phyloP scores from a whole-genome alignment of 116 monocot genomes.

The Iris pallida region DNA sequence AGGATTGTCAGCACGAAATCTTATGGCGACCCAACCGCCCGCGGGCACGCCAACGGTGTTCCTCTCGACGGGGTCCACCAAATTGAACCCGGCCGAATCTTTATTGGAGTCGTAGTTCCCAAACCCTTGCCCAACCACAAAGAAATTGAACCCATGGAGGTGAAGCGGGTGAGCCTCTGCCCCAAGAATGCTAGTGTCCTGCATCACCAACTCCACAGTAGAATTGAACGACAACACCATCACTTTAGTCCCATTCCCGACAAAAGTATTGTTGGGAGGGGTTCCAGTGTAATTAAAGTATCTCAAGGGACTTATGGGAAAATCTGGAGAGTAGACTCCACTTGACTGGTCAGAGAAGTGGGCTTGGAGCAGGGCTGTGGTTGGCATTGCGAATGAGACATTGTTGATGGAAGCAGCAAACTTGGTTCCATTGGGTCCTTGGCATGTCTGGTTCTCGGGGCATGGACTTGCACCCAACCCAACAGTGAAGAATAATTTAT shows the following conservation, averaged over 20 bases:
- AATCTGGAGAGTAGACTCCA: constrained; percentile 21
- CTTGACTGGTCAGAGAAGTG: constrained; percentile 17
- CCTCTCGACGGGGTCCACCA: constrained; percentile 31
- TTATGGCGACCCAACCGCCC: constrained; percentile 32
- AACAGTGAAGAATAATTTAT: constrained; percentile 21
- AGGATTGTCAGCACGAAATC: constrained; percentile 38
- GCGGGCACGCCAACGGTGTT: constrained; percentile 29
- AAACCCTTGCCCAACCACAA: constrained; percentile 24
- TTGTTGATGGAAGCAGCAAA: constrained; percentile 34
- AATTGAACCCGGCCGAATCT: constrained; percentile 27
- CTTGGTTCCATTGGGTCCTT: constrained; percentile 29
- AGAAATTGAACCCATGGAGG: constrained; percentile 35
- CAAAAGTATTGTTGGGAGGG: constrained; percentile 31
- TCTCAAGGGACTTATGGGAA: constrained; percentile 12
- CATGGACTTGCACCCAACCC: constrained; percentile 35
- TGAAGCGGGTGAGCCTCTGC: constrained; percentile 34
- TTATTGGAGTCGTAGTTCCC: constrained; percentile 21
- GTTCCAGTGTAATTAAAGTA: constrained; percentile 41
- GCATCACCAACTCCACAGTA: constrained; percentile 37
- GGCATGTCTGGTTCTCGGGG: constrained; percentile 14
- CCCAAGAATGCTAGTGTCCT: constrained; percentile 29
- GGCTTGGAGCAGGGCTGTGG: constrained; percentile 24
- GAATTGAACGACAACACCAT: constrained; percentile 24
- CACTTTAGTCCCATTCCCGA: constrained; percentile 22
- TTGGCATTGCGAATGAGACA: constrained; percentile 26